Percentiles rank a stretch among this genome's conserved stretches.
Evolutionary conservation across 768 basidiomycete genomes (phyloP).

Genomic region (Artomyces pyxidatus): DNA sequence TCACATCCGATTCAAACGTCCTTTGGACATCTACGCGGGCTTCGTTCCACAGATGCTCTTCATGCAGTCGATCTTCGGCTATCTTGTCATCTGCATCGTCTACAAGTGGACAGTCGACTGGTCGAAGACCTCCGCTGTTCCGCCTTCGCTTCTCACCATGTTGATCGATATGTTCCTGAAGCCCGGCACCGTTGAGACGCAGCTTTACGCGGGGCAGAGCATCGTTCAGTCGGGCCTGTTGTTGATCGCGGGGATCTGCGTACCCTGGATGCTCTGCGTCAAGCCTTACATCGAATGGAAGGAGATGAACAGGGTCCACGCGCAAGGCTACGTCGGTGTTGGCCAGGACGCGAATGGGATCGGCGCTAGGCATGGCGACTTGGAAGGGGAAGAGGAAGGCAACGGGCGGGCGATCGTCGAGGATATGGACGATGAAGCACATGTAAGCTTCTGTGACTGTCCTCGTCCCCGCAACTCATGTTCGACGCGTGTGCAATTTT

Average conservation of each 20-base stretch:
- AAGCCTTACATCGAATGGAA: slow-evolving; percentile 92
- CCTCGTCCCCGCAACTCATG: slow-evolving; percentile 12
- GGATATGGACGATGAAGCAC: slow-evolving; percentile 56
- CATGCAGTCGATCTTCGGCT: slow-evolving; percentile 96
- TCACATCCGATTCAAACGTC: slow-evolving; percentile 87
- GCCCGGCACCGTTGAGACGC: slow-evolving; percentile 71
- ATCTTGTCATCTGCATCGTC: slow-evolving; percentile 86
- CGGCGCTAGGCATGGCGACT: slow-evolving; percentile 53
- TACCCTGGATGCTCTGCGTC: slow-evolving; percentile 88
- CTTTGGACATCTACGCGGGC: slow-evolving; percentile 83
- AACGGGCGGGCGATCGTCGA: slow-evolving; percentile 69
- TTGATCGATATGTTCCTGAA: slow-evolving; percentile 93
- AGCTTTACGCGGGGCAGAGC: slow-evolving; percentile 85
- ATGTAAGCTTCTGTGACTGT: slow-evolving; percentile 42
- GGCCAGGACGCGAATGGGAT: slow-evolving; percentile 35
- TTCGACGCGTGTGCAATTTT: slow-evolving; percentile 8
- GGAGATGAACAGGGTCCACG: slow-evolving; percentile 78
- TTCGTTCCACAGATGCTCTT: slow-evolving; percentile 98
- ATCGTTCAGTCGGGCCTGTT: slow-evolving; percentile 75
- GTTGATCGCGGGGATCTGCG: slow-evolving; percentile 73
- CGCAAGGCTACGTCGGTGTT: slow-evolving; percentile 75
- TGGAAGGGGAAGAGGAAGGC: slow-evolving; percentile 78
- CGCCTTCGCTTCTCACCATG: slow-evolving; percentile 92
- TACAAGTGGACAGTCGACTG: slow-evolving; percentile 98
- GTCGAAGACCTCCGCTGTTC: slow-evolving; percentile 54